A percentile compares a stretch with the other conserved stretches of the same genome.
These are phyloP conservation scores for Magnaporthales sp. DNA, from an alignment of 2,329 filamentous ascomycete species.

Conservation along the genomic window DNA sequence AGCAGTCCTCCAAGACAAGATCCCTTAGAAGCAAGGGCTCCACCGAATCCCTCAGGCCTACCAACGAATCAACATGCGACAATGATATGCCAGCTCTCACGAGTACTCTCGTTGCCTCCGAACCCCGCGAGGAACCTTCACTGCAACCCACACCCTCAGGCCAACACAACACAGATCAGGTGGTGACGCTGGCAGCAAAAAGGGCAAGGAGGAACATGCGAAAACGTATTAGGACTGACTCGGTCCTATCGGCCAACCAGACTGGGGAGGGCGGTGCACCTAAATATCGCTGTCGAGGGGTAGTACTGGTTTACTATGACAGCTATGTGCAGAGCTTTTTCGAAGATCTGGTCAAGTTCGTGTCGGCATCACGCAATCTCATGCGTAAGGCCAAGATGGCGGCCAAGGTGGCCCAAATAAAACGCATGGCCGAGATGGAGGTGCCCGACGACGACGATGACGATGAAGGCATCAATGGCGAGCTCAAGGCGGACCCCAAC, in stretches of 20 bases:
- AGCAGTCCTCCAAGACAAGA: background rate
- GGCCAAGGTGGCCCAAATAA: constrained; percentile 60
- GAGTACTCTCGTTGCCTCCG: background rate
- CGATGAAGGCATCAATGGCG: constrained; percentile 18
- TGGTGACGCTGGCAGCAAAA: constrained; percentile 34
- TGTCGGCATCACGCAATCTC: constrained; percentile 71
- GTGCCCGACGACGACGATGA: constrained; percentile 40
- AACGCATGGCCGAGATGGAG: constrained; percentile 49
- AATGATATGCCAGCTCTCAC: background rate
- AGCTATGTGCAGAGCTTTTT: constrained; percentile 77
- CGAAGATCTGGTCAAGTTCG: constrained; percentile 72
- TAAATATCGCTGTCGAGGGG: constrained; percentile 61
- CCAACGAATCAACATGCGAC: background rate
- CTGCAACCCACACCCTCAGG: constrained; percentile 21
- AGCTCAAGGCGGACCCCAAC: constrained; percentile 1
- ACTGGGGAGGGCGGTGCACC: constrained; percentile 30
- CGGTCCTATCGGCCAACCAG: constrained; percentile 35
- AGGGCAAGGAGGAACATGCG: constrained; percentile 38
- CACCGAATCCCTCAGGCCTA: constrained; percentile 1
- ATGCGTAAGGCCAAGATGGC: constrained; percentile 86
- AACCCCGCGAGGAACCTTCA: background rate
- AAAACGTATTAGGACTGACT: constrained; percentile 39
- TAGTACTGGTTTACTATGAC: constrained; percentile 89
- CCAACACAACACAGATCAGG: constrained; percentile 32
- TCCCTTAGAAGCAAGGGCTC: constrained; percentile 2